Base-by-base conservation (phyloP, 345 rosid species). In the Salix udensis region DNA sequence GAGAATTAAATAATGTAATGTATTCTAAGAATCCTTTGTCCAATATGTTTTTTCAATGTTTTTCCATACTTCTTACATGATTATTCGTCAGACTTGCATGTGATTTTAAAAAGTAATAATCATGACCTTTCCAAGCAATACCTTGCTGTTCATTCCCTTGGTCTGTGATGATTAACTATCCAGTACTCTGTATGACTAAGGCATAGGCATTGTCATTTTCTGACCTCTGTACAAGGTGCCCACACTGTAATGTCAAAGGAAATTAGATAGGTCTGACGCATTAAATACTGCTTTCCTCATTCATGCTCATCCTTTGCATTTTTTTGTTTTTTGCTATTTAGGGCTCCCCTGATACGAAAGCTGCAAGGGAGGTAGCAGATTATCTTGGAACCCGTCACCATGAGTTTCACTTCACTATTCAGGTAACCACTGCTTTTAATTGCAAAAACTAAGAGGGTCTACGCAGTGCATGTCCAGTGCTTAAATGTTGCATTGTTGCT, bases 301-400 rank as follows among this genome's bases (percentile, higher is more conserved):
- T 44, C 26, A 34, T 44, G 46, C 60, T 26, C 4, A 71, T 69
- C 65, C 55, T 48, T 52, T 60, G 8, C 65, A 34, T 34, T 34
- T 34, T 34, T 4, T 60, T 75, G 14, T 39, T 53, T 80, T 76
- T 67, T 60, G 5, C 46, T 73, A 31, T 78, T 76, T 84, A 92
- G 94, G 94, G 91, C 75, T 92, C 94, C 19, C 97, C 95, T 15
- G 94, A 92, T 81, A 84, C 90, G 65, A 90, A 78, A 86, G 94
- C 92, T 64, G 92, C 91, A 9, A 89, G 84, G 84, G 97, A 92
- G 84, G 97, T 92, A 16, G 93, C 97, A 70, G 88, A 90, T 81
- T 90, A 90, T 84, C 87, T 89, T 67, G 88, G 88, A 69, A 90
- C 97, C 66, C 92, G 88, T 68, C 95, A 92, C 85, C 92, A 90